These are phyloP conservation scores for Celoporthe dispersa DNA, from an alignment of 2,329 filamentous ascomycete species.

Conservation along the genomic window DNA sequence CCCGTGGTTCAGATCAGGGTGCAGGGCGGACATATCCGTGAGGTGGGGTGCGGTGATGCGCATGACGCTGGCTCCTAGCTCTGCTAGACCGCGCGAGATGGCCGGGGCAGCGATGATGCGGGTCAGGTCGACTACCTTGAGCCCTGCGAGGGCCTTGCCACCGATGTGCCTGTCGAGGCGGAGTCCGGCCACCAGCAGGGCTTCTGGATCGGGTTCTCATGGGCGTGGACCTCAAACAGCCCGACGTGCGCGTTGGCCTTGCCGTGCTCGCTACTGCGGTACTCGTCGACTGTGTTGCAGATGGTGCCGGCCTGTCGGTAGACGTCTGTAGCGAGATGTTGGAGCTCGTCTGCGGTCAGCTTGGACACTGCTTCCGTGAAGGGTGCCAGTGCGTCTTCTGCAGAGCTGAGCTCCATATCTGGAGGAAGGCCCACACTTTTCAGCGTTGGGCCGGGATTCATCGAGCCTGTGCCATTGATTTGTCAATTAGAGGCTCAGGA, in stretches of 20 bases:
- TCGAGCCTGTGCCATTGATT: slow-evolving; percentile 1
- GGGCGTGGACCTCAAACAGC: slow-evolving; percentile 35
- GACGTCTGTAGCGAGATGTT: slow-evolving; percentile 33
- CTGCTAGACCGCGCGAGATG: slow-evolving; percentile 46
- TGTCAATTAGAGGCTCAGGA: not conserved
- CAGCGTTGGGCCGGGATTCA: slow-evolving; percentile 30
- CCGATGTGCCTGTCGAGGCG: slow-evolving; percentile 32
- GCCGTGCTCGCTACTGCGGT: slow-evolving; percentile 36
- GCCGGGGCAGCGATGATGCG: slow-evolving; percentile 52
- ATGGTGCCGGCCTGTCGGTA: slow-evolving; percentile 37
- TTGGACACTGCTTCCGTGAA: slow-evolving; percentile 31
- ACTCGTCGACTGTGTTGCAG: slow-evolving; percentile 36
- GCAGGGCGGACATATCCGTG: slow-evolving; percentile 46
- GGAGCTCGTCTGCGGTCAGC: slow-evolving; percentile 30
- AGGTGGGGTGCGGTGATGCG: slow-evolving; percentile 47
- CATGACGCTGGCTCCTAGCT: slow-evolving; percentile 52
- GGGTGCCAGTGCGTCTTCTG: slow-evolving; percentile 16
- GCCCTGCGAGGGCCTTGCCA: slow-evolving; percentile 46
- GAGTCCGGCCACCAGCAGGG: slow-evolving; percentile 48
- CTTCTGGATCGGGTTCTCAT: slow-evolving; percentile 33
- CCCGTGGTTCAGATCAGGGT: slow-evolving; percentile 49
- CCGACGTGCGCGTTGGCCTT: slow-evolving; percentile 31
- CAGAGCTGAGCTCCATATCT: slow-evolving; percentile 22
- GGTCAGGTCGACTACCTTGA: slow-evolving; percentile 55
- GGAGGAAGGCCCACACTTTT: slow-evolving; percentile 29